Evolutionary conservation across 768 basidiomycete genomes (phyloP).

Genomic region (Mycena pura): DNA sequence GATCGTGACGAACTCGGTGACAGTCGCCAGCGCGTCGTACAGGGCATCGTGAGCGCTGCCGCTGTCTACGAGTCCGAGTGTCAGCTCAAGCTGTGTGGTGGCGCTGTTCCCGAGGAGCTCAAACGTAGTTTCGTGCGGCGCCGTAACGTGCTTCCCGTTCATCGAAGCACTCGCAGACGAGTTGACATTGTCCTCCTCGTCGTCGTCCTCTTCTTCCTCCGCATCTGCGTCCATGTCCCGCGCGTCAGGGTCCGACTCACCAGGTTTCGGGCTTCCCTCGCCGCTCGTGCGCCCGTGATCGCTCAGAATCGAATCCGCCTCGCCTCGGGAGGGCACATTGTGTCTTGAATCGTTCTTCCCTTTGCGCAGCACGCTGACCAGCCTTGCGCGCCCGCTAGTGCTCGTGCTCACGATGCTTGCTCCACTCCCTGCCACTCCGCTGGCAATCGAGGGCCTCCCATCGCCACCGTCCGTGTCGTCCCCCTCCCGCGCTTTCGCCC

Average conservation of each 20-base stretch:
- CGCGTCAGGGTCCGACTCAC: constrained; percentile 31
- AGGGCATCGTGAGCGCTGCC: constrained; percentile 37
- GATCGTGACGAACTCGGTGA: constrained; percentile 75
- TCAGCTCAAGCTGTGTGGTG: constrained; percentile 81
- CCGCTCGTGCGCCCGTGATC: constrained; percentile 12
- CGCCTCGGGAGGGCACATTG: neutral
- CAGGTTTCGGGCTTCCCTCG: constrained; percentile 33
- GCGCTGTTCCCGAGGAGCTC: constrained; percentile 74
- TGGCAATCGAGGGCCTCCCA: neutral
- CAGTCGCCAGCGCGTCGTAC: constrained; percentile 57
- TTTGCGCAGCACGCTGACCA: constrained; percentile 21
- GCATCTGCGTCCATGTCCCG: constrained; percentile 31
- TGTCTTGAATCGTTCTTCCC: neutral
- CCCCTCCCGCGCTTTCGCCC: constrained; percentile 52
- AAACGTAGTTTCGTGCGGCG: constrained; percentile 66
- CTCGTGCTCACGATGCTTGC: constrained; percentile 36
- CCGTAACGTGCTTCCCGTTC: constrained; percentile 33
- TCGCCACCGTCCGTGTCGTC: constrained; percentile 28
- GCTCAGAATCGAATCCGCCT: constrained; percentile 18
- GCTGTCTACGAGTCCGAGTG: constrained; percentile 64
- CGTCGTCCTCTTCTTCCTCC: constrained; percentile 31
- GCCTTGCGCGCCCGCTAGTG: constrained; percentile 16
- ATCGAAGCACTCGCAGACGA: constrained; percentile 53
- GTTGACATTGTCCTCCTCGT: constrained; percentile 40
- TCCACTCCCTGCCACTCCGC: constrained; percentile 28